Evolutionary conservation across 257 asterid genomes (phyloP), one percentile per base, ranked within the genome.

Genomic region (Schizonepeta tenuifolia): DNA sequence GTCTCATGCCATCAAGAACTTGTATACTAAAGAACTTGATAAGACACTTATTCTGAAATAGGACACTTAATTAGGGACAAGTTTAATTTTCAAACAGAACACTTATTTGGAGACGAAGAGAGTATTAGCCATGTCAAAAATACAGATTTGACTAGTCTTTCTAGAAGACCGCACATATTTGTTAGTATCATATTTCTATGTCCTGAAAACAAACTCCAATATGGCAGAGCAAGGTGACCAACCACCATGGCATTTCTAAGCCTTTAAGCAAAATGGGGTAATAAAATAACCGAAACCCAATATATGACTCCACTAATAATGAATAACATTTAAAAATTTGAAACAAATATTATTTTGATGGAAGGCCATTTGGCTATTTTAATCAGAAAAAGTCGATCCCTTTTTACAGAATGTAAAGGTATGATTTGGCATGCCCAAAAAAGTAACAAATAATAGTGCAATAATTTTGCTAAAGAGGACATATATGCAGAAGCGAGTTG

Each of bases 391-490:
- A 66, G 75, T 21, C 38, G 69, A 68, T 56, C 38, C 63, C 77
- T 47, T 73, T 69, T 59, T 33, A 62, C 72, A 75, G 63, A 50
- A 77, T 61, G 77, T 56, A 63, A 78, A 78, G 69, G 71, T 57
- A 54, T 49, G 49, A 60, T 71, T 78, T 79, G 77, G 83, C 78
- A 79, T 55, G 54, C 69, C 70, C 15, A 59, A 24, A 69, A 73
- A 65, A 74, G 75, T 59, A 73, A 73, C 47, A 43, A 20, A 28
- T 40, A 75, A 71, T 73, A 50, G 51, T 53, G 20, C 78, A 80
- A 63, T 50, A 65, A 38, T 65, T 63, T 73, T 65, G 28, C 43
- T 38, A 38, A 38, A 38, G 66, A 64, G 24, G 69, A 70, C 20
- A 68, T 59, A 63, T 53, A 46, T 53, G 49, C 46, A 74, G 17